Base-by-base conservation (phyloP, 208 protist species). In the Acanthamoeba sp. region DNA sequence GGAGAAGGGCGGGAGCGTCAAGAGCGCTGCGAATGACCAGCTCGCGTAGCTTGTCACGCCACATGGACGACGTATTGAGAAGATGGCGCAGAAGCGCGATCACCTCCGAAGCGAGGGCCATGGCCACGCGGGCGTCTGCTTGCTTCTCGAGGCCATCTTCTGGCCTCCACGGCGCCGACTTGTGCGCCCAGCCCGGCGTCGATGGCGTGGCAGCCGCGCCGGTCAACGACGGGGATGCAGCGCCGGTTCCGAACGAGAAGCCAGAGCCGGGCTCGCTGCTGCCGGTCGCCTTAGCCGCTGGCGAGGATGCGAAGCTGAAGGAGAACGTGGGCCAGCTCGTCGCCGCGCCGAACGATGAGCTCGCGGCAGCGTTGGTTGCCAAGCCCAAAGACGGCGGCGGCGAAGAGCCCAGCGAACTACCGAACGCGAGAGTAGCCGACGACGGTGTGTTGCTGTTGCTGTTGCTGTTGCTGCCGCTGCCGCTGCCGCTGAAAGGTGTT, bases 81-180 rank as follows among this genome's bases (percentile, higher is more conserved):
- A 93, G 64, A 32, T 76, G 38, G 22, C 89, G 62, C 34, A 93
- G 69, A 9, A 93, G 66, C 18, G 89, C 89, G 45, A 93, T 82
- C 22, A 82, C 66, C 66, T 93, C 89, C 1, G 89, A 93, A 27
- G 89, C 89, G 0, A 93, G 40, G 22, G 64, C 52, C 32, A 93
- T 36, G n/a, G 89, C 89, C 16, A 50, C 69, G 42, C 52, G 59
- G 40, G 48, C 57, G 66, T 93, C 32, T n/a, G 38, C 34, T 5
- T 52, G 27, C 66, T 93, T 93, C 32, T 38, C 24, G 14, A 93
- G 12, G 59, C 36, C 38, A 5, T 57, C 34, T 36, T 38, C 45
- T 5, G 69, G 29, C 69, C 36, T 24, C 64, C 50, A 82, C 22
- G 64, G 64, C 5, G 27, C 12, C 9, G 38, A 24, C 52, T 40